Percentiles rank a stretch among this genome's conserved stretches.
Evolutionary conservation across 768 basidiomycete genomes (phyloP).

Genomic region (Leccinum incarnatum): DNA sequence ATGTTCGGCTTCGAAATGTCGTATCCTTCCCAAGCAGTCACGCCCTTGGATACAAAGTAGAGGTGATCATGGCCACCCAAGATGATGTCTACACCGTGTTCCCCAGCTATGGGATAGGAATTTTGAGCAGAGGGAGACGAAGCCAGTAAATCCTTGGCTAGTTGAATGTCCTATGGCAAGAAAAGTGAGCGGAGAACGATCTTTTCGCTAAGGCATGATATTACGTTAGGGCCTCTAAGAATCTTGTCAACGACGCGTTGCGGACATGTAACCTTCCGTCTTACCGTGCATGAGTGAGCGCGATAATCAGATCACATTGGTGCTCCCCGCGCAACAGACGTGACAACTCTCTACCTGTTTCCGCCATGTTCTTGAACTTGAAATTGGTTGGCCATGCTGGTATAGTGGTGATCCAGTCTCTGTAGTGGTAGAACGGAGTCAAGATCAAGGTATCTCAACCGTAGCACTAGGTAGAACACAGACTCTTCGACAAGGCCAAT

Average conservation of each 20-base stretch:
- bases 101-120: slow-evolving; percentile 37
- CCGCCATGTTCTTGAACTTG: slow-evolving; percentile 69
- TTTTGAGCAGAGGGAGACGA: slow-evolving; percentile 55
- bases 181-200: slow-evolving; percentile 9
- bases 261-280: slow-evolving; percentile 6
- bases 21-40: slow-evolving; percentile 63
- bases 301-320: slow-evolving; percentile 79
- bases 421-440: slow-evolving; percentile 26
- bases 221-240: slow-evolving; percentile 31
- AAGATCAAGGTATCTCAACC: background rate
- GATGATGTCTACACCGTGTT: slow-evolving; percentile 80
- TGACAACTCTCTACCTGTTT: slow-evolving; percentile 73
- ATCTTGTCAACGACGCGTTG: slow-evolving; percentile 3
- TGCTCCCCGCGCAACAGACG: slow-evolving; percentile 65
- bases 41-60: slow-evolving; percentile 70
- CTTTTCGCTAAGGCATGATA: background rate
- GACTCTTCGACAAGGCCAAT: slow-evolving; percentile 89
- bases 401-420: slow-evolving; percentile 88
- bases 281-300: slow-evolving; percentile 79
- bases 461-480: slow-evolving; percentile 6
- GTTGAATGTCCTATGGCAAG: slow-evolving; percentile 54
- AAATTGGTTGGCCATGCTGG: slow-evolving; percentile 84
- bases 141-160: slow-evolving; percentile 65
- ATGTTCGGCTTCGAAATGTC: slow-evolving; percentile 49
- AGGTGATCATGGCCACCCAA: slow-evolving; percentile 90